Evolutionary conservation across 306 rosid genomes (phyloP).

Genomic region (Comarum palustre): DNA sequence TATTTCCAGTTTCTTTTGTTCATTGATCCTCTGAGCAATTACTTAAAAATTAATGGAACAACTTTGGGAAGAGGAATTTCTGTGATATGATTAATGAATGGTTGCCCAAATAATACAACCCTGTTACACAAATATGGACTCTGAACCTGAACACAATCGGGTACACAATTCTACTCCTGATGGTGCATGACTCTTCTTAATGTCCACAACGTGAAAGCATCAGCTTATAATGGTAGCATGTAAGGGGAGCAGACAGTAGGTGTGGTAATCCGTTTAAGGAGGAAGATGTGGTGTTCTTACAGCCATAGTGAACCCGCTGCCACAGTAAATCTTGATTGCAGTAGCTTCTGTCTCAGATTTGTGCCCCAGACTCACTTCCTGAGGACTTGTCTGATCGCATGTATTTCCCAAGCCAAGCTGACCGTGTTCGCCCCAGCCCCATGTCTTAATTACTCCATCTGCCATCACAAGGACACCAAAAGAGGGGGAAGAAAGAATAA

Average conservation of each 20-base stretch:
- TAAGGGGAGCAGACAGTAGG: not conserved
- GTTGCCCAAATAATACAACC: not conserved
- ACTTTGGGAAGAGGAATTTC: not conserved
- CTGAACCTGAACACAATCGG: not conserved
- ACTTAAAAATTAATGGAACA: not conserved
- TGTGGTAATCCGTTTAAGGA: slow-evolving; percentile 10
- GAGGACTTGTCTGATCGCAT: slow-evolving; percentile 53
- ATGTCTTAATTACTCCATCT: slow-evolving; percentile 64
- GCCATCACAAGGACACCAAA: not conserved
- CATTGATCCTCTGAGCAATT: not conserved
- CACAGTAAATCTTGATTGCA: slow-evolving; percentile 56
- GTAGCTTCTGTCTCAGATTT: slow-evolving; percentile 26
- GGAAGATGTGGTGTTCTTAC: slow-evolving; percentile 26
- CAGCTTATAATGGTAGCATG: not conserved
- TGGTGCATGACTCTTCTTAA: not conserved
- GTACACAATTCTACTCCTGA: not conserved
- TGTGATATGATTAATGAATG: no score
- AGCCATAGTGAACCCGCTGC: slow-evolving; percentile 84
- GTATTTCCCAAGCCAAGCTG: slow-evolving; percentile 90
- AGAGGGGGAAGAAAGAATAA: not conserved
- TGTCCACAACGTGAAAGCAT: not conserved
- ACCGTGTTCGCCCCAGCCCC: slow-evolving; percentile 99
- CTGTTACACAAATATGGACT: not conserved
- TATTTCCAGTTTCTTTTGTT: not conserved
- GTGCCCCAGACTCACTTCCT: slow-evolving; percentile 33